Conservation (phyloP, 441 rosid species). For the Populus hybrid region DNA sequence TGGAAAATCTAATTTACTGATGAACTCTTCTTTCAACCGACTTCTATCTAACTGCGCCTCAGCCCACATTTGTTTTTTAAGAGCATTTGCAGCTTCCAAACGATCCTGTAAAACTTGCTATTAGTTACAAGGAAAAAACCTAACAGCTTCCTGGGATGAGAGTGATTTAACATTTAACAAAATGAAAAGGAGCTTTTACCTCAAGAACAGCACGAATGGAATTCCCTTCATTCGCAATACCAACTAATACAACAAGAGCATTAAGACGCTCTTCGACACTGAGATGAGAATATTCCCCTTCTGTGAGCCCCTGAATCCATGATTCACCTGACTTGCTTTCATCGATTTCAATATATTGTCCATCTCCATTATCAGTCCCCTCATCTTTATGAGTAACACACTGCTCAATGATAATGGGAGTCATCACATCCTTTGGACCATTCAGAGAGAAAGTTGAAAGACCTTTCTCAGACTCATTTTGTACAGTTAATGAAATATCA, state of each 20-base stretch:
- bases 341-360: conserved; percentile 62
- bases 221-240: conserved; percentile 93
- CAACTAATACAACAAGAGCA: conserved; percentile 86
- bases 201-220: conserved; percentile 84
- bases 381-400: conserved; percentile 34
- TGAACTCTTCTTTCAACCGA: conserved; percentile 71
- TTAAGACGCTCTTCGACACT: conserved; percentile 95
- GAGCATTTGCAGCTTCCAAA: conserved; percentile 95
- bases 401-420: conserved; percentile 31
- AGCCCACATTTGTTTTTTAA: conserved; percentile 99
- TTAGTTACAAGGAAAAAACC: conserved; percentile 16
- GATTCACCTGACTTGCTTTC: conserved; percentile 77
- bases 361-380: conserved; percentile 32
- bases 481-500: conserved; percentile 30
- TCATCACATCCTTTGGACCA: conserved; percentile 35
- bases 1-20: conserved; percentile 52
- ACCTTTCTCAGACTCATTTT: conserved; percentile 35
- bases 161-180: conserved; percentile 16
- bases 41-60: conserved; percentile 93
- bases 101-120: conserved; percentile 67
- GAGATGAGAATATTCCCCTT: conserved; percentile 92
- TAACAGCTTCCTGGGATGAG: not conserved
- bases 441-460: conserved; percentile 36
- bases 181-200: conserved; percentile 45
- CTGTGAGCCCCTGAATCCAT: conserved; percentile 95